phyloP scores from a whole-genome alignment of 768 basidiomycete species.

The Termitomyces sp. region DNA sequence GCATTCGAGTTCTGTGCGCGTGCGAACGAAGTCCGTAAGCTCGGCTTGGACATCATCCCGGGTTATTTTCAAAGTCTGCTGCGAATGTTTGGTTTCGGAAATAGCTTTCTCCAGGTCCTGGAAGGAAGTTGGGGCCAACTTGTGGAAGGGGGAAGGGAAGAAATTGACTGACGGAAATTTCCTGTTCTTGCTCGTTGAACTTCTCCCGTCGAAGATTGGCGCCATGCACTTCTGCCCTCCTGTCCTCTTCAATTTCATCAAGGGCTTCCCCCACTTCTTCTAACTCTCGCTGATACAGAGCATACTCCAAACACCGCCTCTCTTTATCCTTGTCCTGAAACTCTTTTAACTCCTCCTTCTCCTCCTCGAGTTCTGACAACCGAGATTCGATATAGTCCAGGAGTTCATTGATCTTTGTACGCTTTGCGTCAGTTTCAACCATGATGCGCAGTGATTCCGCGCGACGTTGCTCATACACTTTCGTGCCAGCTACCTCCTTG shows the following conservation, averaged over 20 bases:
- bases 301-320: slow-evolving; percentile 90
- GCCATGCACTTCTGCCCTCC: slow-evolving; percentile 75
- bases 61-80: slow-evolving; percentile 64
- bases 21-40: slow-evolving; percentile 78
- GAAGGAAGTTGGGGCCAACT: not conserved
- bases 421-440: slow-evolving; percentile 93
- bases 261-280: slow-evolving; percentile 83
- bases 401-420: slow-evolving; percentile 85
- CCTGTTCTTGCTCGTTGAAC: slow-evolving; percentile 78
- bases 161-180: slow-evolving; percentile 59
- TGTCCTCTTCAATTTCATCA: slow-evolving; percentile 81
- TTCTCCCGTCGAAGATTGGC: slow-evolving; percentile 80
- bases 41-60: slow-evolving; percentile 78
- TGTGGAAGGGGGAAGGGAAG: not conserved
- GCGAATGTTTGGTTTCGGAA: slow-evolving; percentile 58
- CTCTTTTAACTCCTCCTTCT: slow-evolving; percentile 96
- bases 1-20: slow-evolving; percentile 84
- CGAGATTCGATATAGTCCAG: slow-evolving; percentile 89
- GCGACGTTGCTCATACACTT: slow-evolving; percentile 94
- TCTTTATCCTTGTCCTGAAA: slow-evolving; percentile 96
- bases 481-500: slow-evolving; percentile 97
- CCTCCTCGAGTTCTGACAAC: slow-evolving; percentile 88
- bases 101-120: slow-evolving; percentile 74
- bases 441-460: slow-evolving; percentile 93
- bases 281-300: slow-evolving; percentile 85